These are phyloP conservation scores for Mucor mucedo DNA, from an alignment of 371 early-diverging fungal species.

Conservation along the genomic window DNA sequence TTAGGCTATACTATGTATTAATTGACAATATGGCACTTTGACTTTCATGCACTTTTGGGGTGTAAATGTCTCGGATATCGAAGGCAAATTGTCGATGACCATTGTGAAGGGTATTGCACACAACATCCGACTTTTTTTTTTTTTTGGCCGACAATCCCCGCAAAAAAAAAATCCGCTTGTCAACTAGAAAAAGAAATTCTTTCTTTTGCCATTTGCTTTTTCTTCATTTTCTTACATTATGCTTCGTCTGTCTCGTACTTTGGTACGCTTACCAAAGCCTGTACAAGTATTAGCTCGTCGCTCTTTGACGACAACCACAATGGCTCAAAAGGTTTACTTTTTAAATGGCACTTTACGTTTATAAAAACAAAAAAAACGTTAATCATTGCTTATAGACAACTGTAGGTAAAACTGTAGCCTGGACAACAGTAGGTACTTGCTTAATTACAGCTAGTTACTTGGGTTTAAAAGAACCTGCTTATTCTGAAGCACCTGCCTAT, in stretches of 20 bases:
- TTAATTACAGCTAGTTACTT: slow-evolving; percentile 5
- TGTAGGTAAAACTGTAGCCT: not conserved
- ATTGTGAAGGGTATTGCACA: no score
- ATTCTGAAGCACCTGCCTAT: slow-evolving; percentile 34
- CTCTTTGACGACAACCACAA: not conserved
- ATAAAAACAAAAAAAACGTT: not conserved
- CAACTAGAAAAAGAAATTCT: not conserved
- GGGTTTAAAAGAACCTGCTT: slow-evolving; percentile 20
- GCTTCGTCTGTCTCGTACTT: slow-evolving; percentile 10
- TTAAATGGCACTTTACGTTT: not conserved
- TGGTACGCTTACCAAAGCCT: not conserved
- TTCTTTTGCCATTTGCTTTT: not conserved
- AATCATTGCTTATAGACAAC: not conserved
- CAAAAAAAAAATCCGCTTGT: not conserved
- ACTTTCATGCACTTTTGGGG: no score
- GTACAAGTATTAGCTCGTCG: not conserved
- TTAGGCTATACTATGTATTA: no score
- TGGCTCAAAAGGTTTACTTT: slow-evolving; percentile 5
- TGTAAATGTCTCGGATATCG: no score
- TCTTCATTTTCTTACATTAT: not conserved
- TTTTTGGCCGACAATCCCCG: not conserved
- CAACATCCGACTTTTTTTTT: no score
- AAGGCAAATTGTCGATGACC: no score
- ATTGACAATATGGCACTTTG: no score
- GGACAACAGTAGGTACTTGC: slow-evolving; percentile 2